Base-by-base conservation (phyloP, 164 flowering plant genomes). In the Paratinospora sagittata region DNA sequence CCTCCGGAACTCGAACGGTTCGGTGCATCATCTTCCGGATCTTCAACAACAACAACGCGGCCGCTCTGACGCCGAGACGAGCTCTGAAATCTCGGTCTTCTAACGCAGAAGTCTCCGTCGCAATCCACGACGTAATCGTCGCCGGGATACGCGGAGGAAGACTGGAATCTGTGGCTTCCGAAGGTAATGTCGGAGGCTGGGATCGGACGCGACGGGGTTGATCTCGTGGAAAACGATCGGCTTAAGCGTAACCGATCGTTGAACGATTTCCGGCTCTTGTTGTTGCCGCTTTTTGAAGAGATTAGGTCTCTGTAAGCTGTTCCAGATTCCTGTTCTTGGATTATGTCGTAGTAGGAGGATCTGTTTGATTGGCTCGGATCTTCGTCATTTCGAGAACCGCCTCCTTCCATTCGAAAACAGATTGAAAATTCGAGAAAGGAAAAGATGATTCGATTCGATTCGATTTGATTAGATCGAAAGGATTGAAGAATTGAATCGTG, bases 261-360 rank as follows among this genome's bases (percentile, higher is more conserved):
- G 70, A 93, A 85, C 3, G 76, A 71, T 69, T 77, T 89, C 96
- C 96, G 90, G 55, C 72, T 77, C 58, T 74, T 80, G 52, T 71
- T 78, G 39, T 68, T 71, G 43, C 52, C 60, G 23, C 26, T 27
- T 14, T 70, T 69, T 71, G 33, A 69, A 1, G 61, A 73, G 24
- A 60, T 19, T 2, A 71, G 61, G 17, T 49, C 74, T 33, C 74
- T 75, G 60, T 68, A 73, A 8, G 75, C 70, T 3, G 78, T 41
- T 34, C 72, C 66, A 37, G 86, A 77, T n/a, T 80, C 80, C 43
- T 85, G 89, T 21, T 84, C 86, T 8, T 82, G 80, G 70, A 89
- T 86, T 11, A 88, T 73, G 70, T 93, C 98, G 7, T 85, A 10
- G 63, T 23, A 23, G 0, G 30, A 60, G 30, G 7, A 5, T 13